phyloP scores from a whole-genome alignment of 1,284 basidiomycete species.

The Melampsora americana region DNA sequence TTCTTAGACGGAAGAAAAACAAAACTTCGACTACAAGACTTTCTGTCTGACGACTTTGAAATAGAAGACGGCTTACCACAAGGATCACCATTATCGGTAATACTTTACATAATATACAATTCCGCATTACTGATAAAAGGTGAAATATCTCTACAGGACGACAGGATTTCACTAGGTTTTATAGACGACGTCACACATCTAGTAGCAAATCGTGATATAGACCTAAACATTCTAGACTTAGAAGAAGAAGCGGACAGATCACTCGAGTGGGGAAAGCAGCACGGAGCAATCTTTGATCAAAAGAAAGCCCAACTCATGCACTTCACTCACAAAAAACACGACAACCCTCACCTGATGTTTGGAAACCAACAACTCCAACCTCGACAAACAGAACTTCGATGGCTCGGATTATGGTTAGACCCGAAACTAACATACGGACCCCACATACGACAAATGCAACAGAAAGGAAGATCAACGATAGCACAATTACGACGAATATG shows the following conservation, averaged over 20 bases:
- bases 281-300: background rate
- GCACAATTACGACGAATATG: background rate
- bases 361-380: background rate
- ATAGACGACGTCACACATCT: conserved; percentile 1
- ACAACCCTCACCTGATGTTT: background rate
- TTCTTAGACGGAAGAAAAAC: background rate
- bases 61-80: conserved; percentile 5
- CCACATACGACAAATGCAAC: background rate
- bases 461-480: background rate
- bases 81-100: conserved; percentile 12
- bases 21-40: background rate
- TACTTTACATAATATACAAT: conserved; percentile 10
- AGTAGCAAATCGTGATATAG: background rate
- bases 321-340: background rate
- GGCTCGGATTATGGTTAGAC: background rate
- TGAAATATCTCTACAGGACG: background rate
- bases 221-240: background rate
- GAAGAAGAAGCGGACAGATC: background rate
- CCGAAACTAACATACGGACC: background rate
- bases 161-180: conserved; percentile 3
- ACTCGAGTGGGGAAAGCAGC: background rate
- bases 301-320: background rate
- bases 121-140: background rate
- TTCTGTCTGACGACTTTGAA: background rate
- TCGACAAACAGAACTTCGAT: background rate